Base-by-base conservation (phyloP, 257 asterid genomes). In the Ligustrum vulgare region DNA sequence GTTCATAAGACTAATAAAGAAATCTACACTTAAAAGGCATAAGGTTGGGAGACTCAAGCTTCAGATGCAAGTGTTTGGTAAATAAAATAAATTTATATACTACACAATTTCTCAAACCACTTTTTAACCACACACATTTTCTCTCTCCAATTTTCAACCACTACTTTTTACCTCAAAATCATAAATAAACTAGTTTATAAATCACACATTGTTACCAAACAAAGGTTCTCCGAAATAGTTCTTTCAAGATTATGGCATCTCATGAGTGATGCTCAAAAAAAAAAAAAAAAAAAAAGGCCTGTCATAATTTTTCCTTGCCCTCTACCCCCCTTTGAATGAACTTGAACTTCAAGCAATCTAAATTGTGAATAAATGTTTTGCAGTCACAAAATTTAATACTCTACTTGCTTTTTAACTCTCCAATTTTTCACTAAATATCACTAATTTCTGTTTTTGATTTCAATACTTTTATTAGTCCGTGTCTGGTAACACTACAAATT, bases 271-370 rank as follows among this genome's bases (percentile, higher is more conserved):
- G 54, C 31, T 2, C 51, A 16, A n/a, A 36, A 71, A 0, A 32
- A 28, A 1, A 18, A 22, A 16, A n/a, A 36, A 71, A 0, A 32
- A 28, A 1, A 18, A 22, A 63, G 76, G 47, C 79, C 65, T 6
- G 25, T 32, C 9, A 23, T 43, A 39, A 45, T 45, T 68, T 75
- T 68, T 36, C 60, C 36, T n/a, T 39, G 69, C 13, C 23, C 67
- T 25, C 58, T 45, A 23, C 39, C 35, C 22, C 62, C 72, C 72
- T 31, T 49, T 8, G n/a, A 51, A 31, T 39, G 45, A 68, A 67
- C n/a, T 45, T 74, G 37, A 47, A 67, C 69, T 58, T 75, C 36
- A 28, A 18, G 41, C 16, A 76, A 67, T 56, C 47, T 20, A 45
- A 41, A 51, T 33, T 63, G 58, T 22, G 22, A 41, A 10, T n/a